A percentile compares a stretch with the other conserved stretches of the same genome.
Evolutionary conservation across 2,329 filamentous ascomycete genomes (phyloP).

Genomic region (Arthrobotrys megalospora): DNA sequence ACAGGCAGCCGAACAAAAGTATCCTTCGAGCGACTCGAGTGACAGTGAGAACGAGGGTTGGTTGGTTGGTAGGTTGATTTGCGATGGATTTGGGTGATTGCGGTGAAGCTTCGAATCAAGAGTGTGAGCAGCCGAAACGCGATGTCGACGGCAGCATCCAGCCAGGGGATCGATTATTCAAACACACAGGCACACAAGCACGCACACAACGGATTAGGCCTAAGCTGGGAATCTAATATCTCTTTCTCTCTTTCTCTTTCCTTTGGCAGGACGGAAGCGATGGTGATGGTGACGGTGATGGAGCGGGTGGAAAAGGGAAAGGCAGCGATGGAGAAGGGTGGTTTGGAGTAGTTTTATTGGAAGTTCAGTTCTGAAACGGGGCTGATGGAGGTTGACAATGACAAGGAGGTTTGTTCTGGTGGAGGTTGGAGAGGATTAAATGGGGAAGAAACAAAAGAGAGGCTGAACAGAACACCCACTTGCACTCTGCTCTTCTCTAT

Average conservation of each 20-base stretch:
- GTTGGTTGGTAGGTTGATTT: conserved; percentile 6
- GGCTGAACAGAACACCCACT: conserved; percentile 24
- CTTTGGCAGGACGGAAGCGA: not conserved
- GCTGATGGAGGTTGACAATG: conserved; percentile 8
- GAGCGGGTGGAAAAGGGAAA: not conserved
- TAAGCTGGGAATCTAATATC: too few species aligned
- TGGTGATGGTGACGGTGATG: not conserved
- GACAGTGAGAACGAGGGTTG: not conserved
- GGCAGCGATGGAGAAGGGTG: not conserved
- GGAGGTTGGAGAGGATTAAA: not conserved
- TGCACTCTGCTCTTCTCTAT: not conserved
- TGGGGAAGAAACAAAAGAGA: conserved; percentile 24
- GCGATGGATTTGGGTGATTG: conserved; percentile 2
- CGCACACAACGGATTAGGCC: not conserved
- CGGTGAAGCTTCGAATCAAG: conserved; percentile 2
- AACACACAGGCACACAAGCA: not conserved
- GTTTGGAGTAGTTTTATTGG: not conserved
- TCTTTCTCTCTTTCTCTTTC: not conserved
- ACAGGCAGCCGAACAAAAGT: not conserved
- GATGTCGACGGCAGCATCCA: conserved; percentile 17
- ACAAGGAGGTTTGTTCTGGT: conserved; percentile 9
- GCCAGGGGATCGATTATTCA: not conserved
- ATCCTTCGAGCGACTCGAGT: conserved; percentile 3
- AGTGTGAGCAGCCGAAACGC: conserved; percentile 35
- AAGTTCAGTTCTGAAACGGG: conserved; percentile 6